A percentile compares a stretch with the other conserved stretches of the same genome.
Conservation (phyloP, 2,329 filamentous ascomycete species). For the Lizonia empirigonia region DNA sequence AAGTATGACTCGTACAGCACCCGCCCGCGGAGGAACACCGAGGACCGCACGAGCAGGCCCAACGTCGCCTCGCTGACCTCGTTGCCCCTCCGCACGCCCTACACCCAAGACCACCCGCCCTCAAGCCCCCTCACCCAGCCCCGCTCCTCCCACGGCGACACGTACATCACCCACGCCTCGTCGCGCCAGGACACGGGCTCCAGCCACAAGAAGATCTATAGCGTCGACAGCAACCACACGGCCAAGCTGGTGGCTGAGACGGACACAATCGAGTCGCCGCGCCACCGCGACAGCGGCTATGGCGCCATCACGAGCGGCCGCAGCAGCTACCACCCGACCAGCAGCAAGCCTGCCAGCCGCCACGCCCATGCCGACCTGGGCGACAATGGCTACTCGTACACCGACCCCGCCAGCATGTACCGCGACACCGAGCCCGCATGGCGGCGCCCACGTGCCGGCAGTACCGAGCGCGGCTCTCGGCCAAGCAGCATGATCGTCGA, state of each 20-base stretch:
- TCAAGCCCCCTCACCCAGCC: conserved; percentile 50
- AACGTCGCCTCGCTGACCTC: conserved; percentile 40
- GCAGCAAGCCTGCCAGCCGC: conserved; percentile 31
- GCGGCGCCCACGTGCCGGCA: conserved; percentile 53
- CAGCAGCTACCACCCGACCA: conserved; percentile 35
- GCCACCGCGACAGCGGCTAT: conserved; percentile 32
- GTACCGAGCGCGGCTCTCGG: conserved; percentile 53
- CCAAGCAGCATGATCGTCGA: conserved; percentile 54
- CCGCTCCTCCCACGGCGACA: conserved; percentile 41
- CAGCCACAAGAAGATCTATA: conserved; percentile 57
- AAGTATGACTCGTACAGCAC: conserved; percentile 54
- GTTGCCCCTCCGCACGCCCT: conserved; percentile 42
- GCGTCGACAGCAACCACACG: conserved; percentile 52
- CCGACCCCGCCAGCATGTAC: conserved; percentile 58
- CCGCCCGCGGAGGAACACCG: conserved; percentile 54
- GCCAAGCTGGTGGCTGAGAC: conserved; percentile 47
- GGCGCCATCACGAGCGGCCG: conserved; percentile 36
- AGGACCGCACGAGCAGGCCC: conserved; percentile 44
- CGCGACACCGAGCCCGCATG: conserved; percentile 57
- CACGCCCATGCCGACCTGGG: conserved; percentile 39
- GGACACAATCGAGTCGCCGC: conserved; percentile 44
- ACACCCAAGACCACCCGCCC: conserved; percentile 40
- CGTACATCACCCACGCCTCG: conserved; percentile 46
- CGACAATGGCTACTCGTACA: conserved; percentile 57
- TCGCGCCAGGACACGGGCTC: conserved; percentile 23